These are phyloP conservation scores for Vigna hirtella DNA, from an alignment of 306 rosid species.

Conservation along the genomic window DNA sequence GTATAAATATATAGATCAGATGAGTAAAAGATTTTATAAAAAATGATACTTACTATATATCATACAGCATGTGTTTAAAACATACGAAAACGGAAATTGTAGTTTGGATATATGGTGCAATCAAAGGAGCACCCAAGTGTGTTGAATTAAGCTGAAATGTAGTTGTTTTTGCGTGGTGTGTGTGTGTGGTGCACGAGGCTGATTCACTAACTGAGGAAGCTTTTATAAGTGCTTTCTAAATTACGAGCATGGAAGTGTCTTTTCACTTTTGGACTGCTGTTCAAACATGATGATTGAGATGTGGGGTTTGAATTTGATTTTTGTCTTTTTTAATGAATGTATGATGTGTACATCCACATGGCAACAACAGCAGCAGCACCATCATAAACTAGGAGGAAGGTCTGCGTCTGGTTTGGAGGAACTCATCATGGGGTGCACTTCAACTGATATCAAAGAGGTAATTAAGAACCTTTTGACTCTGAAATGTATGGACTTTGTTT, in stretches of 20 bases:
- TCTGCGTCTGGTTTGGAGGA: conserved; percentile 97
- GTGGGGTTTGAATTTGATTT: conserved; percentile 31
- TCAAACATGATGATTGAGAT: conserved; percentile 56
- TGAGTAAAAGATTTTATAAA: no score
- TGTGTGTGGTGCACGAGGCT: conserved; percentile 29
- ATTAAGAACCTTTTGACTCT: conserved; percentile 62
- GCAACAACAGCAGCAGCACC: conserved; percentile 75
- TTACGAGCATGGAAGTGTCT: conserved; percentile 49
- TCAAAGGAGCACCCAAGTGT: neutral
- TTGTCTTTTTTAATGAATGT: conserved; percentile 34
- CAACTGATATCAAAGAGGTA: conserved; percentile 76
- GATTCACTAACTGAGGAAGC: conserved; percentile 12
- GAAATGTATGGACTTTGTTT: conserved; percentile 52
- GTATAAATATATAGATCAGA: no score
- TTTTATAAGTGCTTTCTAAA: conserved; percentile 40
- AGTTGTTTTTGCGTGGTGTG: conserved; percentile 5
- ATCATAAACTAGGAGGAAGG: conserved; percentile 82
- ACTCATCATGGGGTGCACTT: conserved; percentile 98
- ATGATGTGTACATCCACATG: conserved; percentile 43
- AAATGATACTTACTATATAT: no score
- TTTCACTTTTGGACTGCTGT: conserved; percentile 50
- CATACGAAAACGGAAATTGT: neutral
- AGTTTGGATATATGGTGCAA: conserved; percentile 22
- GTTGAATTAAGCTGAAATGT: conserved; percentile 20
- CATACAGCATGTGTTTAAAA: neutral